Percentiles rank a stretch among this genome's conserved stretches.
Evolutionary conservation across 2,329 filamentous ascomycete genomes (phyloP).

Genomic region (Fusarium xyrophilum): DNA sequence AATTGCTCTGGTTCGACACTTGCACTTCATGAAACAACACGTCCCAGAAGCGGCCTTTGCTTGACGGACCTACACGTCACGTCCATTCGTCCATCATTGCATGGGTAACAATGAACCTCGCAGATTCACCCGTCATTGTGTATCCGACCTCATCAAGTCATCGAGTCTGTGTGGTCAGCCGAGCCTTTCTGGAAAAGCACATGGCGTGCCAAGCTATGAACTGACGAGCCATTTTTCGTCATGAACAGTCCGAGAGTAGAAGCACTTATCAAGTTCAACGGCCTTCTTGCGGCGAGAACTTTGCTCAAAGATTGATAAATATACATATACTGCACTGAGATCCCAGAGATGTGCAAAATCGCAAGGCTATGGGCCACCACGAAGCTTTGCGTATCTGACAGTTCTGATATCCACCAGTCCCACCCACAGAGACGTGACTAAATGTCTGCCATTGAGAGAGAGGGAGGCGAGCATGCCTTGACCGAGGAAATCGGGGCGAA

Average conservation of each 20-base stretch:
- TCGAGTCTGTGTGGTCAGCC: background rate
- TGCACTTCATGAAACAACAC: background rate
- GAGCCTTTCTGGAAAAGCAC: too few species aligned
- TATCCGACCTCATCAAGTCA: fast-evolving
- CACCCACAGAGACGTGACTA: background rate
- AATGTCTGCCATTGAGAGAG: background rate
- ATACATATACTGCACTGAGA: background rate
- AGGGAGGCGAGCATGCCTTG: background rate
- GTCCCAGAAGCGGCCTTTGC: background rate
- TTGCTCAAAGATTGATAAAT: fast-evolving
- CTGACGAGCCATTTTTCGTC: background rate
- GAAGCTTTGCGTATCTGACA: background rate
- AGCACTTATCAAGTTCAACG: background rate
- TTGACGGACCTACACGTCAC: background rate
- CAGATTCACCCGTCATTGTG: background rate
- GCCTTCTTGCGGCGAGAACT: too few species aligned
- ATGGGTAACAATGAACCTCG: background rate
- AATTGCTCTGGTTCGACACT: background rate
- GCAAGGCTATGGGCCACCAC: background rate
- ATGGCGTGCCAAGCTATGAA: background rate
- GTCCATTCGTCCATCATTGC: background rate
- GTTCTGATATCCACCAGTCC: background rate
- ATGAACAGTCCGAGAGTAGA: background rate
- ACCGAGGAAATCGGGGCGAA: too few species aligned
- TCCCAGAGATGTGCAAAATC: background rate